A percentile compares a stretch with the other conserved stretches of the same genome.
These are phyloP conservation scores for Luffa aegyptiaca DNA, from an alignment of 306 rosid genomes.

Conservation along the genomic window DNA sequence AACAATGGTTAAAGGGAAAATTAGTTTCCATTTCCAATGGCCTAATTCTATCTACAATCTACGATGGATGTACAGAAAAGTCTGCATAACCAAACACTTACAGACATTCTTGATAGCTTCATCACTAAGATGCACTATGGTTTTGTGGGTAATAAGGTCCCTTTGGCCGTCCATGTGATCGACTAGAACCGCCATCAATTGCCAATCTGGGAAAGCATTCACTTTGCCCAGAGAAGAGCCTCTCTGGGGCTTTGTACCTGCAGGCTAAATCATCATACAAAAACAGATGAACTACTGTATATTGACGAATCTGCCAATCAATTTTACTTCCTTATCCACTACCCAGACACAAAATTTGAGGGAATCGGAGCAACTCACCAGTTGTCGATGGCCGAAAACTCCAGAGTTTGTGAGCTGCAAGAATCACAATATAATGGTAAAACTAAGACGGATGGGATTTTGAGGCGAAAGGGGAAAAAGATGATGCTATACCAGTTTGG, in stretches of 20 bases:
- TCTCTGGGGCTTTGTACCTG: conserved; percentile 28
- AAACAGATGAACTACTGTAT: not conserved
- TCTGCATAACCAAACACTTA: conserved; percentile 22
- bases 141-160: conserved; percentile 33
- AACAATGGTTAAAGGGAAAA: not conserved
- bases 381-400: conserved; percentile 13
- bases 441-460: not conserved
- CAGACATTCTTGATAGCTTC: conserved; percentile 68
- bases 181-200: conserved; percentile 46
- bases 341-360: not conserved
- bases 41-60: not conserved
- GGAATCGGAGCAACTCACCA: conserved; percentile 23
- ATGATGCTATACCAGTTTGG: conserved; percentile 14
- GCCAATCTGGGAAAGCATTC: conserved; percentile 53
- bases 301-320: not conserved
- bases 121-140: conserved; percentile 61
- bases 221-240: conserved; percentile 42
- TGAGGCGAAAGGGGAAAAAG: not conserved
- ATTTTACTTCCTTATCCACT: not conserved
- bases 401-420: conserved; percentile 50
- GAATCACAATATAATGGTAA: not conserved
- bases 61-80: not conserved
- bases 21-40: not conserved
- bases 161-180: conserved; percentile 38
- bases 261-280: conserved; percentile 20